Evolutionary conservation across 768 basidiomycete genomes (phyloP).

Genomic region (Steccherinum ochraceum): DNA sequence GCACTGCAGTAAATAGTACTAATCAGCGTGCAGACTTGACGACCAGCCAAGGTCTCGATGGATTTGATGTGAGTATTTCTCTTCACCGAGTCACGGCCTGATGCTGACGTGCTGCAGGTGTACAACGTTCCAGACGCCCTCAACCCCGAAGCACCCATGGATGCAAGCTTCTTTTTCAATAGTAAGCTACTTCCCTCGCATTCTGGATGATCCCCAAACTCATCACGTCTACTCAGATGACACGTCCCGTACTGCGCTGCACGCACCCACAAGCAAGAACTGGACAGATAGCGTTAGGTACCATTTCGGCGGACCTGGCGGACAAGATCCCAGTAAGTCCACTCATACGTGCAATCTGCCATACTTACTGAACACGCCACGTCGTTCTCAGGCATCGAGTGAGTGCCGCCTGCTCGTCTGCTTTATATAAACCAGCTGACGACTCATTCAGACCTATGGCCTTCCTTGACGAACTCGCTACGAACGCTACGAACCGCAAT

Average conservation of each 20-base stretch:
- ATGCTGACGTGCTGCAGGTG: constrained; percentile 8
- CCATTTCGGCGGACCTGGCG: constrained; percentile 8
- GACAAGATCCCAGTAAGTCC: constrained; percentile 10
- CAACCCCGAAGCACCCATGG: constrained; percentile 41
- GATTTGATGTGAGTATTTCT: constrained; percentile 8
- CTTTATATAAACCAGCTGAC: neutral
- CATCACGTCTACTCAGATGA: neutral
- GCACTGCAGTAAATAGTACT: too few relatives aligned
- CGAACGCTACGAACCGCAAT: constrained; percentile 48
- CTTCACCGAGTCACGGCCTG: neutral
- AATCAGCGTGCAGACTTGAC: too few relatives aligned
- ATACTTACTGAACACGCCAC: neutral
- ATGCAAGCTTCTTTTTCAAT: constrained; percentile 57
- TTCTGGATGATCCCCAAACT: neutral
- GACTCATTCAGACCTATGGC: constrained; percentile 48
- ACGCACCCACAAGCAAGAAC: constrained; percentile 57
- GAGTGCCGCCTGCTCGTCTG: too few relatives aligned
- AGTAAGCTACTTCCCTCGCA: constrained; percentile 29
- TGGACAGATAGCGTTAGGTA: constrained; percentile 30
- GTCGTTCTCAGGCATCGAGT: constrained; percentile 26
- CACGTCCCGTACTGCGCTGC: constrained; percentile 35
- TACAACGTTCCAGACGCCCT: constrained; percentile 28
- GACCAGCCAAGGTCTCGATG: neutral
- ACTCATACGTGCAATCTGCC: too few relatives aligned
- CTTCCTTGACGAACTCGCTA: constrained; percentile 60